Evolutionary conservation across 768 basidiomycete species (phyloP).

Genomic region (Serendipita indica): DNA sequence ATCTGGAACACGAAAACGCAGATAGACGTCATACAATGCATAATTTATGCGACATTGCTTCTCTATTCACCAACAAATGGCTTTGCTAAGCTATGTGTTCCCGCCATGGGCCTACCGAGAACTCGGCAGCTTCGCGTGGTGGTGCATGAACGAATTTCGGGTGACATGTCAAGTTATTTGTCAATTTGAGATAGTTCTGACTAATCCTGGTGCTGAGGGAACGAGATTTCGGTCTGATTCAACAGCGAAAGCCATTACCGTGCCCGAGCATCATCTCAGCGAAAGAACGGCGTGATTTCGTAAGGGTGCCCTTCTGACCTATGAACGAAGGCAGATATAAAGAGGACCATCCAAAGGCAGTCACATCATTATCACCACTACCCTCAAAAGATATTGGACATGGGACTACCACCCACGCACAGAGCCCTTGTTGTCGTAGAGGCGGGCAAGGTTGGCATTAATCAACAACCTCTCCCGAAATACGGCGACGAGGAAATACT

Average conservation of each 20-base stretch:
- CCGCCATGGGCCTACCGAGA: too few relatives aligned
- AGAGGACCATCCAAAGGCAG: background rate
- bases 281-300: background rate
- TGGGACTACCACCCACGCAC: background rate
- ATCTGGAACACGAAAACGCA: too few relatives aligned
- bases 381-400: background rate
- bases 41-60: too few relatives aligned
- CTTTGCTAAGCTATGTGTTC: too few relatives aligned
- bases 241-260: background rate
- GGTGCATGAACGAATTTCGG: too few relatives aligned
- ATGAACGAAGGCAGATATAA: background rate
- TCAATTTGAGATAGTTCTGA: too few relatives aligned
- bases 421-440: background rate
- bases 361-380: background rate
- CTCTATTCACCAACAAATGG: too few relatives aligned
- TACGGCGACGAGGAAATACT: background rate
- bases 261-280: background rate
- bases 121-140: too few relatives aligned
- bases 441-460: background rate
- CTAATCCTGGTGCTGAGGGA: too few relatives aligned
- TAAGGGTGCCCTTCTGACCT: too few relatives aligned
- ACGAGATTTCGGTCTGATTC: background rate
- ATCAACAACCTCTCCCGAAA: background rate
- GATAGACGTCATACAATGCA: too few relatives aligned
- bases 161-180: too few relatives aligned